Evolutionary conservation across 495 filamentous ascomycete species (phyloP).

Genomic region (Extremus antarcticus): DNA sequence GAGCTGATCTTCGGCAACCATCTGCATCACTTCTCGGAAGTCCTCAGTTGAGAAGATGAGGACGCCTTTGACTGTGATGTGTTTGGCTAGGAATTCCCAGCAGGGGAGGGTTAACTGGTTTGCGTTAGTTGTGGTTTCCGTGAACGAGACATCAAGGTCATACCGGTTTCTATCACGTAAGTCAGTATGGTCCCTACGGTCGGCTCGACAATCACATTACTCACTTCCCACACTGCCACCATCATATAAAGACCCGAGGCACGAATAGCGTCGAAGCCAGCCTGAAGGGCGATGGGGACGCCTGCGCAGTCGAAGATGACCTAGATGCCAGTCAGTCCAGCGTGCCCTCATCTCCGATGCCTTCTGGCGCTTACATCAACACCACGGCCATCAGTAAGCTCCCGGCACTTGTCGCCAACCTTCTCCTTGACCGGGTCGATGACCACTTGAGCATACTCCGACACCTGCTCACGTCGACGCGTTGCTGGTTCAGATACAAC

Average conservation of each 20-base stretch:
- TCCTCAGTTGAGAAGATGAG: conserved; percentile 17
- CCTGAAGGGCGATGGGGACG: conserved; percentile 15
- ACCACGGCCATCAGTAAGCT: conserved; percentile 19
- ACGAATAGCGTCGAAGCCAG: conserved; percentile 21
- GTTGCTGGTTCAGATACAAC: conserved; percentile 23
- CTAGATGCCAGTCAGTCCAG: not conserved
- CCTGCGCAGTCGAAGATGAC: conserved; percentile 25
- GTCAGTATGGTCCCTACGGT: no score
- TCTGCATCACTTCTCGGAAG: conserved; percentile 23
- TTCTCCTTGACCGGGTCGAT: conserved; percentile 21
- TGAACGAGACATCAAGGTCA: conserved; percentile 15
- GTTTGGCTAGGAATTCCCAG: not conserved
- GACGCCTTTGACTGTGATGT: not conserved
- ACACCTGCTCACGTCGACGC: conserved; percentile 17
- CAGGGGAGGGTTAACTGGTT: not conserved
- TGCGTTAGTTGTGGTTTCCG: conserved; percentile 15
- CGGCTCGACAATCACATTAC: no score
- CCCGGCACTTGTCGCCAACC: conserved; percentile 19
- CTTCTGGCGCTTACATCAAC: conserved; percentile 14
- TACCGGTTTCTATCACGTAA: not conserved
- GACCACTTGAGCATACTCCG: conserved; percentile 15
- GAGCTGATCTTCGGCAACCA: conserved; percentile 19
- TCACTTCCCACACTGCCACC: conserved; percentile 23
- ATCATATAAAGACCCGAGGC: conserved; percentile 22
- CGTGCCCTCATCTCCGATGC: not conserved